These are phyloP conservation scores for Trapa bicornis DNA, from an alignment of 345 rosid genomes.

Conservation along the genomic window DNA sequence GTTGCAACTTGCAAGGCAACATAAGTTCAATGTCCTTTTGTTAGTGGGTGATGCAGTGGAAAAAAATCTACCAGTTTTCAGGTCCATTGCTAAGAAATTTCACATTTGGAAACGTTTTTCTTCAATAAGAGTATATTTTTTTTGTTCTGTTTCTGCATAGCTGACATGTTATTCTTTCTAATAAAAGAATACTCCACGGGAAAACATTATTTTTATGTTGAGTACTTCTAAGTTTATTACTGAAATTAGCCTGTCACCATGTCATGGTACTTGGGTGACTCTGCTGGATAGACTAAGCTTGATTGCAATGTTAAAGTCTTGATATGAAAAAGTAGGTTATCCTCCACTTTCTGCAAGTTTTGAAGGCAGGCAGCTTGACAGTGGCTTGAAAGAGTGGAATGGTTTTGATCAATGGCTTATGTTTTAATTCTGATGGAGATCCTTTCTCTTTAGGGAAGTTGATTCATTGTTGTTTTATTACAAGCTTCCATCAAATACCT, in stretches of 20 bases:
- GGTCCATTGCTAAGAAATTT: not conserved
- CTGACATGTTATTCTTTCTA: not conserved
- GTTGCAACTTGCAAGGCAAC: no score
- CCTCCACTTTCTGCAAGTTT: not conserved
- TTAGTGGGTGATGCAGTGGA: not conserved
- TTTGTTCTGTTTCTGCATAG: not conserved
- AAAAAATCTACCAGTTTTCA: not conserved
- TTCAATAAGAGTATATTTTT: not conserved
- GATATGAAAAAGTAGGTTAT: not conserved
- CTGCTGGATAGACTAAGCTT: not conserved
- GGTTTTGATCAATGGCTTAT: not conserved
- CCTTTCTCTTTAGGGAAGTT: not conserved
- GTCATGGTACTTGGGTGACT: not conserved
- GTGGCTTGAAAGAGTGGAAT: not conserved
- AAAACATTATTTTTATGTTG: no score
- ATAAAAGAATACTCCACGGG: no score
- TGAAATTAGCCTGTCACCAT: not conserved
- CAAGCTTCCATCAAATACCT: not conserved
- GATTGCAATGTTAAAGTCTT: not conserved
- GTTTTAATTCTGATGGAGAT: not conserved
- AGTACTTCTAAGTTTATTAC: not conserved
- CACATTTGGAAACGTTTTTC: not conserved
- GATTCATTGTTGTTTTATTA: not conserved
- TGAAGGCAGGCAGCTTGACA: not conserved
- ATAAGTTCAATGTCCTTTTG: no score